Percentiles rank a stretch among this genome's conserved stretches.
Conservation (phyloP, 305 asterid species). For the Fraxinus nigra region DNA sequence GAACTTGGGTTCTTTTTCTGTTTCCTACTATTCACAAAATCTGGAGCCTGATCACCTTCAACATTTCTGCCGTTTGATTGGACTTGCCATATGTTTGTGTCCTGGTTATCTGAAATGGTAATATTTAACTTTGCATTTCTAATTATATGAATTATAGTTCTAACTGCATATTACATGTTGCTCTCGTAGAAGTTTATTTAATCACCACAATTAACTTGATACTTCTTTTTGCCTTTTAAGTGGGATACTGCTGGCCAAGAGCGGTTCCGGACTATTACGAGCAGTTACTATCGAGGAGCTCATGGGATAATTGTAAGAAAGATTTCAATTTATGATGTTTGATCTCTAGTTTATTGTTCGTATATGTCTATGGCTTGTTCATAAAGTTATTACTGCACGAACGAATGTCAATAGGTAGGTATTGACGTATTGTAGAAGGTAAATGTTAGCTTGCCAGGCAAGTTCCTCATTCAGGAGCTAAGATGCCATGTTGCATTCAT, state of each 20-base stretch:
- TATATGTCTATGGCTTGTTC: background rate
- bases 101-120: background rate
- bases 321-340: slow-evolving; percentile 13
- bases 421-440: background rate
- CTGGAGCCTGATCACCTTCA: background rate
- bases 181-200: background rate
- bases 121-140: background rate
- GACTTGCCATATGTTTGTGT: background rate
- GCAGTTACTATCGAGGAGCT: slow-evolving; percentile 98
- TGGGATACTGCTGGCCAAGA: slow-evolving; percentile 99
- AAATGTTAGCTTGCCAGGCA: background rate
- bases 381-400: background rate
- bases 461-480: background rate
- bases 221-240: slow-evolving; percentile 38
- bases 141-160: background rate
- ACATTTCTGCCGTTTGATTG: background rate
- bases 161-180: background rate
- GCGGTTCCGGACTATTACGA: slow-evolving; percentile 90
- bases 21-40: background rate
- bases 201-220: slow-evolving; percentile 8
- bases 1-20: background rate
- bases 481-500: background rate
- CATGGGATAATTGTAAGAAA: slow-evolving; percentile 89
- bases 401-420: background rate
- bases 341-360: slow-evolving; percentile 11